Base-by-base conservation (phyloP, 768 basidiomycete genomes). In the Russula ochroleuca region DNA sequence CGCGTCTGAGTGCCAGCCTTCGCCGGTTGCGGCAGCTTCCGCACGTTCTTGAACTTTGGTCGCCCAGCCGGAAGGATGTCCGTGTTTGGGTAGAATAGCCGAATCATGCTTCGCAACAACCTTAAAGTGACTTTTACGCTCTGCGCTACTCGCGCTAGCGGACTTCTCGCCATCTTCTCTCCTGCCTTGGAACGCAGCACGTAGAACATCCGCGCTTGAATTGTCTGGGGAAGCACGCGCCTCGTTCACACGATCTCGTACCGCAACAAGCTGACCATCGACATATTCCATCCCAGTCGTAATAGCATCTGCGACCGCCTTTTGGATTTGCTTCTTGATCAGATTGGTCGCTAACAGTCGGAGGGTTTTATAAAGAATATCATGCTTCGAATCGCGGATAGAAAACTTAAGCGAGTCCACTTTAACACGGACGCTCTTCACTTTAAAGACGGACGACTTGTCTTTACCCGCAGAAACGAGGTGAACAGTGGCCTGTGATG, bases 331-430 rank as follows among this genome's bases (percentile, higher is more conserved):
- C 68, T 79, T 83, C 82, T 94, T 95, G 70, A 99, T 85, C 43
- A 97, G 77, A 7, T 83, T 84, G 2, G 85, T 93, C 14, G 90
- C 90, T 45, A 94, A 80, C 4, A 89, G 87, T 58, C 83, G 84
- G 43, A 97, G 68, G 0, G 90, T 87, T 79, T 90, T 93, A 81
- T 95, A 96, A 66, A 95, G 73, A 28, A 89, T 75, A 70, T 94
- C 90, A 75, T 97, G 94, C 75, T 94, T 95, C 66, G 88, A 83
- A 68, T 98, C 94, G 5, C 93, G 85, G 69, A 99, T 92, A 28
- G 85, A 83, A 76, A 95, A 96, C 76, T 90, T 94, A 70, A 98
- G 83, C 17, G 85, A 80, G 70, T 90, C 91, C 59, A 98, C 87
- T 72, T 92, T 92, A 73, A 92, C 89, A 50, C 84, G 74, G 21